A percentile compares a stretch with the other conserved stretches of the same genome.
phyloP scores from a whole-genome alignment of 2,329 filamentous ascomycete species.

The Cryphonectria nitschkei region DNA sequence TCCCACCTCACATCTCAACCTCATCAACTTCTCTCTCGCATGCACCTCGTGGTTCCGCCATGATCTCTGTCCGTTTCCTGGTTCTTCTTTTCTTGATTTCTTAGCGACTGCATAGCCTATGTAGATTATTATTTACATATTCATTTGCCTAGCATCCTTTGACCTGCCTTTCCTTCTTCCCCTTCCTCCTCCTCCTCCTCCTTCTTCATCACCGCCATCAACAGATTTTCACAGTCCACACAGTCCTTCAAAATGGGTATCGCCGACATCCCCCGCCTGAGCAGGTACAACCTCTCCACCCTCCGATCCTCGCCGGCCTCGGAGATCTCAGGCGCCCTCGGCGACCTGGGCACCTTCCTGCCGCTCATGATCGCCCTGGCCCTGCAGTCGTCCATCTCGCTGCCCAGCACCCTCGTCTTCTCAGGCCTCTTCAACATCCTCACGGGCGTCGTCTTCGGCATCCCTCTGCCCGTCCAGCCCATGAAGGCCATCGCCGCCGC shows the following conservation, averaged over 20 bases:
- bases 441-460: conserved; percentile 81
- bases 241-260: conserved; percentile 30
- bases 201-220: background rate
- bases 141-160: background rate
- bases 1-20: background rate
- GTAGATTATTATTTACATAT: background rate
- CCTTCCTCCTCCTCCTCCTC: background rate
- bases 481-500: conserved; percentile 85
- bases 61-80: background rate
- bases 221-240: background rate
- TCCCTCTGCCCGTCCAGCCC: conserved; percentile 91
- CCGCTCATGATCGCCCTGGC: conserved; percentile 88
- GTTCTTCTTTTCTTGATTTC: background rate
- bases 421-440: conserved; percentile 85
- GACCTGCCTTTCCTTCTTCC: background rate
- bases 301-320: conserved; percentile 54
- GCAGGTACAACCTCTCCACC: conserved; percentile 54
- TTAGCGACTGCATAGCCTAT: background rate
- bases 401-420: conserved; percentile 84
- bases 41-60: background rate
- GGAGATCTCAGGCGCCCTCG: conserved; percentile 85
- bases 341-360: conserved; percentile 87
- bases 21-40: background rate
- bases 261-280: conserved; percentile 38
- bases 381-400: conserved; percentile 74